Percentiles rank a stretch among this genome's conserved stretches.
Conservation (phyloP, 352 stramenopile genomes). For the Pythium brachiatum region DNA sequence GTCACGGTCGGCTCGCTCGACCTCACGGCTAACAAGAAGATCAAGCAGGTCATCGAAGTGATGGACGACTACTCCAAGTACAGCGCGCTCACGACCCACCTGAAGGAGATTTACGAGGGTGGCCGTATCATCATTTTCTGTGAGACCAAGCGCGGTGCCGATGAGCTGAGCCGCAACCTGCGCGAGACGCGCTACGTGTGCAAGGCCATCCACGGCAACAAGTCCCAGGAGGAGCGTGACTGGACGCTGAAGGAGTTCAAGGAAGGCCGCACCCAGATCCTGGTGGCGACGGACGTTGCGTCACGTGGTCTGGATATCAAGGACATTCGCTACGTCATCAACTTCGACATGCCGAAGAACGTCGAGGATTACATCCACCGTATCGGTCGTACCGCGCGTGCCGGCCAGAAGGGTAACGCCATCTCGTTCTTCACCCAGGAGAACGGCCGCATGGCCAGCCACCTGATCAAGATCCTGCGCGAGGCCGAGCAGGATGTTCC, state of each 20-base stretch:
- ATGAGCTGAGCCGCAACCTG: conserved; percentile 95
- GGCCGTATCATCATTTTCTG: conserved; percentile 98
- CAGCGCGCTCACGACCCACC: conserved; percentile 75
- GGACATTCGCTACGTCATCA: conserved; percentile 99
- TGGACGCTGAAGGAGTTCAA: conserved; percentile 98
- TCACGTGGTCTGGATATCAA: conserved; percentile 99
- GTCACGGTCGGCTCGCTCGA: conserved; percentile 95
- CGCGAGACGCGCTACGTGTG: conserved; percentile 93
- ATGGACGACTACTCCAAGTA: conserved; percentile 97
- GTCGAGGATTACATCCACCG: conserved; percentile 99
- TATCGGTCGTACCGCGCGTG: conserved; percentile 98
- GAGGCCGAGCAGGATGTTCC: conserved; percentile 90
- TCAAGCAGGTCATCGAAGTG: conserved; percentile 97
- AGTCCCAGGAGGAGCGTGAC: conserved; percentile 97
- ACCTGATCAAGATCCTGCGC: conserved; percentile 88
- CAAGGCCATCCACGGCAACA: conserved; percentile 99
- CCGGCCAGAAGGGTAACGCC: conserved; percentile 92
- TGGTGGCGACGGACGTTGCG: conserved; percentile 99
- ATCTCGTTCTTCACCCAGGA: conserved; percentile 95
- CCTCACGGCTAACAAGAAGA: conserved; percentile 97
- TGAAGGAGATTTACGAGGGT: conserved; percentile 87
- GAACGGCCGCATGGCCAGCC: conserved; percentile 75
- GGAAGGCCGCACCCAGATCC: conserved; percentile 90
- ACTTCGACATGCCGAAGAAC: conserved; percentile 99
- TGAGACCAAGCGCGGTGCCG: conserved; percentile 98